These are phyloP conservation scores for Rhododendron henanense DNA, from an alignment of 148 eudicot species.

Conservation along the genomic window DNA sequence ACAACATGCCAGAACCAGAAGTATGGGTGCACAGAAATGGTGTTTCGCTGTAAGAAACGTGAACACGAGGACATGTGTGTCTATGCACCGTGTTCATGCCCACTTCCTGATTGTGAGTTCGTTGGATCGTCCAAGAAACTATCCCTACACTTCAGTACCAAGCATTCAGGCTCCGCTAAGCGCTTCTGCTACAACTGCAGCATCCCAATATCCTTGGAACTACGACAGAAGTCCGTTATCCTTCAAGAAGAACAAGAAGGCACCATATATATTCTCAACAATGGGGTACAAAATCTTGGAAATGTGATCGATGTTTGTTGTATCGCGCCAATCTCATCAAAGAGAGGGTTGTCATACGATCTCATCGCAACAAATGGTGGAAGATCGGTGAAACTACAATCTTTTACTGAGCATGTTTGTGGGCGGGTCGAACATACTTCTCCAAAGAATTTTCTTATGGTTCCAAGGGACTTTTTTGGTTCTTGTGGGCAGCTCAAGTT, in stretches of 20 bases:
- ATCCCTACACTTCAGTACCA: constrained; percentile 25
- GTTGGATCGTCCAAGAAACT: constrained; percentile 35
- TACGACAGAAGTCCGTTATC: constrained; percentile 25
- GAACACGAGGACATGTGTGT: constrained; percentile 51
- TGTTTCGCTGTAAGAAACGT: constrained; percentile 37
- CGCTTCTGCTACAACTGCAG: constrained; percentile 27
- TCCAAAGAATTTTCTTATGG: background rate
- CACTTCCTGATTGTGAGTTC: constrained; percentile 37
- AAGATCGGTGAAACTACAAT: constrained; percentile 28
- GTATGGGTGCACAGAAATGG: constrained; percentile 51
- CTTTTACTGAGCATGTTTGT: background rate
- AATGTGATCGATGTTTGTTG: constrained; percentile 29
- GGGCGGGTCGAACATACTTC: background rate
- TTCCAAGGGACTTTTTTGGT: background rate
- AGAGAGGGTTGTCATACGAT: constrained; percentile 27
- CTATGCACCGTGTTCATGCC: constrained; percentile 54
- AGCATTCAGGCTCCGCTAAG: constrained; percentile 32
- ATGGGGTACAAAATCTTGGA: constrained; percentile 12
- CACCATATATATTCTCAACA: constrained; percentile 36
- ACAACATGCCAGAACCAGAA: background rate
- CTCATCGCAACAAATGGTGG: constrained; percentile 24
- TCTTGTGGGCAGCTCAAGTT: background rate
- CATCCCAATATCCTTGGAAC: constrained; percentile 21
- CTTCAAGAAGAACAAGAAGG: constrained; percentile 38
- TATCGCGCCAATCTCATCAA: constrained; percentile 23